Evolutionary conservation across 2,329 filamentous ascomycete species (phyloP), one percentile per base, ranked within the genome.

Genomic region (Fusarium fujikuroi): DNA sequence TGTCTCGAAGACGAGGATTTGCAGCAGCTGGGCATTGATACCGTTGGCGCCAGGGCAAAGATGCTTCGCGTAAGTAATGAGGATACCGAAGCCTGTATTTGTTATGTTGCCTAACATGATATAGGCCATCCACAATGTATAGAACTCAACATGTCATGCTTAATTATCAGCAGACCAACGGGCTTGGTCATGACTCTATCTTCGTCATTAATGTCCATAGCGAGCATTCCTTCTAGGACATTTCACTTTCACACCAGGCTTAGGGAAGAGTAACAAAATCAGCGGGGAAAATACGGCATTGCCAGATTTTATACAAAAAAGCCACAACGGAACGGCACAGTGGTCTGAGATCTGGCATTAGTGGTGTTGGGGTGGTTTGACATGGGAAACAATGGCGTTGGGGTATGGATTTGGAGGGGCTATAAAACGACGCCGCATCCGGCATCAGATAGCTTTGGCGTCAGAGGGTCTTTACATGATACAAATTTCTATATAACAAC

Each of bases 1-100:
- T 58, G 58, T 23, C 47, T 77, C 39, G 59, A 47, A 11, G 76
- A 77, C 6, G 68, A 67, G 21, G 76, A 74, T 21, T 52, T 77
- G 37, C 74, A 75, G 36, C 68, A 76, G 19, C 53, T 77, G n/a
- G 76, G 76, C 19, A 60, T 77, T 25, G 76, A 77, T 54, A 77
- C 76, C 19, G 69, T 77, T 36, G 76, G 76, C 30, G 76, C 76
- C 21, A 73, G 76, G 54, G 65, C 76, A 28, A 77, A 77, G 56
- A 72, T 77, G 44, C 76, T 77, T 43, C 70, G 75, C 42, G 75
- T 77, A 37, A 75, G 75, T 74, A 7, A 49, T 36, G 23, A 5
- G 28, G 28, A 14, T 30, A 9, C 25, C 39, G 15, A 11, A 15
- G 28, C 19, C n/a, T 28, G 19, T 32, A 12, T 25, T 40, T 3